Percentiles rank a stretch among this genome's conserved stretches.
Evolutionary conservation across 352 stramenopile genomes (phyloP).

Genomic region (Pythium oligandrum): DNA sequence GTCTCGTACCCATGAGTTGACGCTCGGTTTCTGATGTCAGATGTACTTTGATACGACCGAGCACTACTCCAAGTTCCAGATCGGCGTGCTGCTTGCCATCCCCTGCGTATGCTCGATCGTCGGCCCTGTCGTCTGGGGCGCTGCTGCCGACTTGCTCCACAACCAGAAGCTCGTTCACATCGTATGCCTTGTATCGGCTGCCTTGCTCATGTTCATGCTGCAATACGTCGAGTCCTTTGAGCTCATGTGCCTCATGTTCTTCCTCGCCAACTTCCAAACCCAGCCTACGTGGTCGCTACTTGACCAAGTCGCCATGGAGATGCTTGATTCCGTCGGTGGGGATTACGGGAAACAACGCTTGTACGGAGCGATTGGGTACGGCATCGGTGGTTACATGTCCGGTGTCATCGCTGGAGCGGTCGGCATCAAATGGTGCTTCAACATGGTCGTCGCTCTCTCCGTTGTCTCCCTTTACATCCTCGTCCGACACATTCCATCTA

Average conservation of each 20-base stretch:
- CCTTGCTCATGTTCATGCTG: slow-evolving; percentile 64
- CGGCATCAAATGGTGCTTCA: slow-evolving; percentile 76
- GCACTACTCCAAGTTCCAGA: slow-evolving; percentile 72
- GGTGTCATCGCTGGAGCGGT: slow-evolving; percentile 52
- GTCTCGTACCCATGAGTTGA: not conserved
- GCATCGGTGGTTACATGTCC: slow-evolving; percentile 56
- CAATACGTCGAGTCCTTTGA: slow-evolving; percentile 60
- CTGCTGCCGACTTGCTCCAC: slow-evolving; percentile 48
- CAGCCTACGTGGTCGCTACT: slow-evolving; percentile 61
- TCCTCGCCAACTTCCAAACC: slow-evolving; percentile 70
- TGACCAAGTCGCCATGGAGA: slow-evolving; percentile 60
- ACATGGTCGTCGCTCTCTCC: slow-evolving; percentile 62
- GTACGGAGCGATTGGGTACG: slow-evolving; percentile 66
- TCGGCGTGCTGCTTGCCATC: slow-evolving; percentile 60
- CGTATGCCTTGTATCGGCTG: slow-evolving; percentile 47
- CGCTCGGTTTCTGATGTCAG: slow-evolving; percentile 9
- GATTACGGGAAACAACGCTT: slow-evolving; percentile 79
- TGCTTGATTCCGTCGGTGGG: slow-evolving; percentile 51
- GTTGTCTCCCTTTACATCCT: slow-evolving; percentile 55
- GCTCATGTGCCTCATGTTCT: slow-evolving; percentile 69
- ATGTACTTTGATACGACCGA: slow-evolving; percentile 58
- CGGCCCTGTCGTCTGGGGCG: slow-evolving; percentile 61
- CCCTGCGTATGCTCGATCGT: slow-evolving; percentile 70
- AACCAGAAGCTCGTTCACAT: slow-evolving; percentile 69
- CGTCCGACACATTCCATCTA: slow-evolving; percentile 40